phyloP scores from a whole-genome alignment of 1,284 basidiomycete genomes.

The Leucoagaricus sp. region DNA sequence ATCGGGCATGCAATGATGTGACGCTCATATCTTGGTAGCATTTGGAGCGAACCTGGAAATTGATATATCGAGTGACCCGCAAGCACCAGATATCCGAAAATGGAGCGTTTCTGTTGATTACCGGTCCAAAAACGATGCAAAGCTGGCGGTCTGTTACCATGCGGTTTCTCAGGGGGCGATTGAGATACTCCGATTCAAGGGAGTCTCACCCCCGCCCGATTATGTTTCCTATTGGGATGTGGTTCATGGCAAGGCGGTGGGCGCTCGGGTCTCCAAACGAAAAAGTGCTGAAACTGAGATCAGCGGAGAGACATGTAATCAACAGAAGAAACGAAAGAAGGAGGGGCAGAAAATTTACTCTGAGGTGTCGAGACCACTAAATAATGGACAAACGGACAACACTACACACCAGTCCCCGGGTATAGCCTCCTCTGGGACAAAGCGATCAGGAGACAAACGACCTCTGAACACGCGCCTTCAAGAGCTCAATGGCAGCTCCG shows the following conservation, averaged over 20 bases:
- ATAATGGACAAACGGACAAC: too few species aligned
- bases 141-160: slow-evolving; percentile 48
- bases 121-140: slow-evolving; percentile 59
- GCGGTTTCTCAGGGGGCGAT: slow-evolving; percentile 56
- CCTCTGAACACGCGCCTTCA: neutral
- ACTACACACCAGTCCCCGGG: neutral
- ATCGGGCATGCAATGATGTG: neutral
- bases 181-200: slow-evolving; percentile 56
- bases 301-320: neutral
- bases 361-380: neutral
- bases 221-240: slow-evolving; percentile 35
- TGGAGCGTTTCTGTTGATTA: slow-evolving; percentile 53
- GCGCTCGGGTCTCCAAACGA: neutral
- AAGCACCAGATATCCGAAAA: slow-evolving; percentile 30
- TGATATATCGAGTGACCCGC: slow-evolving; percentile 35
- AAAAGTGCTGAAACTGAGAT: slow-evolving; percentile 2
- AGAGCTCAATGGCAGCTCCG: neutral
- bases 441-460: neutral
- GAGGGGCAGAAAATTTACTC: neutral
- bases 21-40: slow-evolving; percentile 35
- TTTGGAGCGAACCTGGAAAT: slow-evolving; percentile 54
- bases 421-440: neutral
- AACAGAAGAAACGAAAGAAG: slow-evolving; percentile 8
- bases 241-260: neutral
- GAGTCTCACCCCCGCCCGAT: slow-evolving; percentile 37